A percentile compares a stretch with the other conserved stretches of the same genome.
These are phyloP conservation scores for Trypanosoma grayi DNA, from an alignment of 208 protist genomes.

Conservation along the genomic window DNA sequence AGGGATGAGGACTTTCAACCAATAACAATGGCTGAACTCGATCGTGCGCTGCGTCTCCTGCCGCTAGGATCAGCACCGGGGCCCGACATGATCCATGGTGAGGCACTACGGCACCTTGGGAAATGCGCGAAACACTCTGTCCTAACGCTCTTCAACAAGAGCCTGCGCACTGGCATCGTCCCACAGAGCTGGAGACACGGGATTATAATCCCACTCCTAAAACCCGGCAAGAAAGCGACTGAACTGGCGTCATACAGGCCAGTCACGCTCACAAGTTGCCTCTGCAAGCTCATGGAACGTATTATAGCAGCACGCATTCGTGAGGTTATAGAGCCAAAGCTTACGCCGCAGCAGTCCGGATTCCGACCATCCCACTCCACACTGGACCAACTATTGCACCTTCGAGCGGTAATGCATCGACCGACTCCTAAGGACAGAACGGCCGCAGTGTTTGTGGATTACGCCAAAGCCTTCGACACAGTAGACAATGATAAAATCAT, in stretches of 20 bases:
- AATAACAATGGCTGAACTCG: slow-evolving; percentile 1
- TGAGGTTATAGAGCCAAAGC: slow-evolving; percentile 8
- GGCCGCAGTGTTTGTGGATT: slow-evolving; percentile 3
- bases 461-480: slow-evolving; percentile 15
- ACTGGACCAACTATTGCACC: slow-evolving; percentile 14
- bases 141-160: slow-evolving; percentile 24
- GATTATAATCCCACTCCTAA: slow-evolving; percentile 31
- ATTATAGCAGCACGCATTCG: slow-evolving; percentile 17
- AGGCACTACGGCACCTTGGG: neutral
- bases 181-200: slow-evolving; percentile 19
- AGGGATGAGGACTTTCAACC: neutral
- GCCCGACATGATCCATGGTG: neutral
- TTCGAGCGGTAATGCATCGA: neutral
- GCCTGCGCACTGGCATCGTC: slow-evolving; percentile 19
- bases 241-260: slow-evolving; percentile 20
- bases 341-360: slow-evolving; percentile 15
- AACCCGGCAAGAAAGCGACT: slow-evolving; percentile 21
- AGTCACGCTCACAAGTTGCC: slow-evolving; percentile 21
- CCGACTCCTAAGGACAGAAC: neutral
- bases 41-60: neutral
- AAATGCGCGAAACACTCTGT: neutral
- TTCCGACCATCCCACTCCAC: slow-evolving; percentile 20
- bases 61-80: neutral
- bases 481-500: slow-evolving; percentile 5
- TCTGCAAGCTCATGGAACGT: slow-evolving; percentile 26